Conservation (phyloP, 768 basidiomycete species). For the Mycena belliarum region DNA sequence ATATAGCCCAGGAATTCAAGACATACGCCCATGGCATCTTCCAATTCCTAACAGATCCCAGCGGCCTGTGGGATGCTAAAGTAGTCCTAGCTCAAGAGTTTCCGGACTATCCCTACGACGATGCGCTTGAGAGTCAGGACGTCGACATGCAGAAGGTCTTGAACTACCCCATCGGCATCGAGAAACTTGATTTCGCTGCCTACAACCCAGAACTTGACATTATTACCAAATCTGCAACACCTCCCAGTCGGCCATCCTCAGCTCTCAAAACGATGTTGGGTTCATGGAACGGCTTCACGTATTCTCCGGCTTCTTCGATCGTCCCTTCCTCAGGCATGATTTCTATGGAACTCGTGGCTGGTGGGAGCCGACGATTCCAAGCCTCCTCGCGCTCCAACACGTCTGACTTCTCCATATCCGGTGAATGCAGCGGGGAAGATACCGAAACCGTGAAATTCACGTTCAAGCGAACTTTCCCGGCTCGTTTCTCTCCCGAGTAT, state of each 20-base stretch:
- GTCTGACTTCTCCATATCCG: conserved; percentile 3
- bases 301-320: conserved; percentile 3
- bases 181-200: conserved; percentile 23
- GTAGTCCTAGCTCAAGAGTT: conserved; percentile 17
- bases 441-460: conserved; percentile 16
- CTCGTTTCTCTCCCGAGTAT: conserved; percentile 24
- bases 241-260: conserved; percentile 1
- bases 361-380: background rate
- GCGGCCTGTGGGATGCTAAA: conserved; percentile 18
- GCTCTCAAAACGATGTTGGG: conserved; percentile 21
- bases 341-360: conserved; percentile 10
- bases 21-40: conserved; percentile 29
- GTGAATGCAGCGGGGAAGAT: conserved; percentile 19
- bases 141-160: conserved; percentile 20
- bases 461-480: conserved; percentile 26
- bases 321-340: conserved; percentile 12
- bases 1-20: conserved; percentile 27
- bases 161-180: conserved; percentile 24
- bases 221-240: background rate
- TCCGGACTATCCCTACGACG: conserved; percentile 24
- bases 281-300: conserved; percentile 27
- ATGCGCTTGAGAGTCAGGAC: conserved; percentile 22
- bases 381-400: conserved; percentile 17
- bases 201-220: conserved; percentile 13
- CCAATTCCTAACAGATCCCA: conserved; percentile 15